phyloP scores from a whole-genome alignment of 208 protist genomes.

The Herpetomonas tarakana region DNA sequence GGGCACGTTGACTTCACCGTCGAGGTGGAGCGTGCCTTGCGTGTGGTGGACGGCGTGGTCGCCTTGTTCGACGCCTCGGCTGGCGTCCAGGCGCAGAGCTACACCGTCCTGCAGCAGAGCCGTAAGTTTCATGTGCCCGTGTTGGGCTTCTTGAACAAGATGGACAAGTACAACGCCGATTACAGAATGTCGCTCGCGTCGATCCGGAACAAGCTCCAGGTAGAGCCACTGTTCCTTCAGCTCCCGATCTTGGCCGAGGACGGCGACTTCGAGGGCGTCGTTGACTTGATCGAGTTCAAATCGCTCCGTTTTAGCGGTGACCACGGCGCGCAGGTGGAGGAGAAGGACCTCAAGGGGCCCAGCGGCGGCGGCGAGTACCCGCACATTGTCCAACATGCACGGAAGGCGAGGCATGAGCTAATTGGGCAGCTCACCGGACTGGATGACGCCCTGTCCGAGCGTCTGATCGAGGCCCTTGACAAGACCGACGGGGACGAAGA shows the following conservation, averaged over 20 bases:
- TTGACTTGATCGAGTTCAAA: constrained; percentile 85
- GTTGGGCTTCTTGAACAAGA: constrained; percentile 95
- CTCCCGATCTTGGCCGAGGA: constrained; percentile 76
- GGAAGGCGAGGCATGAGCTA: constrained; percentile 40
- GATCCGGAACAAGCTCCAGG: constrained; percentile 74
- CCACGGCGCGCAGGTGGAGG: constrained; percentile 41
- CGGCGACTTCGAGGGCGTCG: constrained; percentile 73
- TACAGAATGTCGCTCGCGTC: constrained; percentile 65
- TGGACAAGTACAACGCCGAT: constrained; percentile 94
- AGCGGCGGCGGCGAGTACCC: constrained; percentile 24
- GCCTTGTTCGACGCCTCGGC: constrained; percentile 95
- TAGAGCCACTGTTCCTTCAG: constrained; percentile 88
- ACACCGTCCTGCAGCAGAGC: constrained; percentile 88
- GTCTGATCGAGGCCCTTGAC: constrained; percentile 61
- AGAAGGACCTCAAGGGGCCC: constrained; percentile 6
- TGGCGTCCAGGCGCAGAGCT: constrained; percentile 93
- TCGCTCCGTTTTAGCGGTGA: constrained; percentile 57
- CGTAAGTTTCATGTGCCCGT: constrained; percentile 79
- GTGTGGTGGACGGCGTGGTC: constrained; percentile 96
- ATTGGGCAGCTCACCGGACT: constrained; percentile 57
- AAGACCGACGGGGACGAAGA: constrained; percentile 70
- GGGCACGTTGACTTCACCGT: constrained; percentile 97
- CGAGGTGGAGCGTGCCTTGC: constrained; percentile 95
- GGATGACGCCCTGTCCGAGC: constrained; percentile 69
- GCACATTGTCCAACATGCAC: constrained; percentile 37